Percentiles rank a stretch among this genome's conserved stretches.
phyloP scores from a whole-genome alignment of 2,329 filamentous ascomycete species.

The Fonsecaea pugnacius region DNA sequence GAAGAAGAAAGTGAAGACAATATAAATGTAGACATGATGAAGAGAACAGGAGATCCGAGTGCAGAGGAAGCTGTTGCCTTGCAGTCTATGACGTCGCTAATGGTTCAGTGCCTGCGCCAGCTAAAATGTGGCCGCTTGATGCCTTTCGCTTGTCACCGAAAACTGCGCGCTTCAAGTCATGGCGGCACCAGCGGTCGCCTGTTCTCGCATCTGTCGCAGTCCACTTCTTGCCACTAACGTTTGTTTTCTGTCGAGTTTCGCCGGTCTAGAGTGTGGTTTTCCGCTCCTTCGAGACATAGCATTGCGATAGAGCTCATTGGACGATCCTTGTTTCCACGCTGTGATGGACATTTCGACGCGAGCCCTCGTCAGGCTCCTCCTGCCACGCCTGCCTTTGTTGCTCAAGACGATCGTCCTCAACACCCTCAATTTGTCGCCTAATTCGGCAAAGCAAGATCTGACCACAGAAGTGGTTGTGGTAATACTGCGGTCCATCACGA shows the following conservation, averaged over 20 bases:
- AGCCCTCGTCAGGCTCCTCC: constrained; percentile 44
- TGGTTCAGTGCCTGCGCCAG: not conserved
- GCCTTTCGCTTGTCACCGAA: not conserved
- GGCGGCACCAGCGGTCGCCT: not conserved
- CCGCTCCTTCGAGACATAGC: not conserved
- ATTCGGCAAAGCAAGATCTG: constrained; percentile 77
- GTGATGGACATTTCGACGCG: constrained; percentile 42
- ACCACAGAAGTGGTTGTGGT: constrained; percentile 73
- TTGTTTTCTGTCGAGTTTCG: not conserved
- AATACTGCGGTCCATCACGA: constrained; percentile 70
- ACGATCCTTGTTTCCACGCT: not conserved
- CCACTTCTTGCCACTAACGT: not conserved
- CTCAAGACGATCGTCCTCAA: constrained; percentile 50
- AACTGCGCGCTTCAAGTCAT: not conserved
- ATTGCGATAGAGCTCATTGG: not conserved
- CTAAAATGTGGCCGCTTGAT: not conserved
- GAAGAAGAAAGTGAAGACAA: not conserved
- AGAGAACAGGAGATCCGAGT: not conserved
- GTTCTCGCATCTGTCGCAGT: not conserved
- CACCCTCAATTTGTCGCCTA: constrained; percentile 67
- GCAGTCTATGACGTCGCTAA: not conserved
- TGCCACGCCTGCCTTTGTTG: constrained; percentile 48
- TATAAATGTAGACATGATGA: not conserved
- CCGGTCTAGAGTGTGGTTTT: not conserved
- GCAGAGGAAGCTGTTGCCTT: not conserved